phyloP scores from a whole-genome alignment of 2,329 filamentous ascomycete species.

The Apiospora phragmitis region DNA sequence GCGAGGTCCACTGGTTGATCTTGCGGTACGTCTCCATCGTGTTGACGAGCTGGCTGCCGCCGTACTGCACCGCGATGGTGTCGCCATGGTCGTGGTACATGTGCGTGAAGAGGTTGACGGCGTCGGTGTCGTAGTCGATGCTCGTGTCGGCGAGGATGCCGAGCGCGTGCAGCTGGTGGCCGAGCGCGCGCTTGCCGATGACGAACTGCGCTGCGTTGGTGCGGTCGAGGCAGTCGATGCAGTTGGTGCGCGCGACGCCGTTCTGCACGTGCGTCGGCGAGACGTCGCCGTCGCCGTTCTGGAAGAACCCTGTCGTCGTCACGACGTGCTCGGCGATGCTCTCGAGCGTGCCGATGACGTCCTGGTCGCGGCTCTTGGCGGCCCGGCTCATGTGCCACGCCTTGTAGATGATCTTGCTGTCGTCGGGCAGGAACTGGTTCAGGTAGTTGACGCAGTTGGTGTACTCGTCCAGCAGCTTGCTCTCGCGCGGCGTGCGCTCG shows the following conservation, averaged over 20 bases:
- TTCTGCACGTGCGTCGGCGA: conserved; percentile 76
- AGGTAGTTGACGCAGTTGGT: conserved; percentile 86
- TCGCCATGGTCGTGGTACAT: conserved; percentile 99
- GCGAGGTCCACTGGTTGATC: conserved; percentile 98
- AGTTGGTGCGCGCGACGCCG: conserved; percentile 92
- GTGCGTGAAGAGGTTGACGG: conserved; percentile 92
- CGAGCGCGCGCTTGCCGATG: conserved; percentile 90
- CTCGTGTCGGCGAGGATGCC: conserved; percentile 79
- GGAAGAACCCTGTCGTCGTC: conserved; percentile 87
- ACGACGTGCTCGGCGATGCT: conserved; percentile 86
- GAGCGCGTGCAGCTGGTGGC: conserved; percentile 87
- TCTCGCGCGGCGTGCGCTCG: conserved; percentile 87
- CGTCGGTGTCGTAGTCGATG: conserved; percentile 92
- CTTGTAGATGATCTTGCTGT: conserved; percentile 87
- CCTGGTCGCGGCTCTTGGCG: conserved; percentile 86
- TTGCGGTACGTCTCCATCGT: conserved; percentile 99
- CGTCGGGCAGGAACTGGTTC: conserved; percentile 85
- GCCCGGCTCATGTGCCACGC: conserved; percentile 98
- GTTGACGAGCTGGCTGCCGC: conserved; percentile 95
- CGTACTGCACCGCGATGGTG: conserved; percentile 96
- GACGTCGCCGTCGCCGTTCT: conserved; percentile 76
- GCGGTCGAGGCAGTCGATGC: conserved; percentile 94
- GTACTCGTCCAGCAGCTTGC: conserved; percentile 85
- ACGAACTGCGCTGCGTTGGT: conserved; percentile 98
- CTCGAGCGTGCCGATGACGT: conserved; percentile 92